Base-by-base conservation (phyloP, 495 filamentous ascomycete genomes). In the Jackrogersella multiformis region DNA sequence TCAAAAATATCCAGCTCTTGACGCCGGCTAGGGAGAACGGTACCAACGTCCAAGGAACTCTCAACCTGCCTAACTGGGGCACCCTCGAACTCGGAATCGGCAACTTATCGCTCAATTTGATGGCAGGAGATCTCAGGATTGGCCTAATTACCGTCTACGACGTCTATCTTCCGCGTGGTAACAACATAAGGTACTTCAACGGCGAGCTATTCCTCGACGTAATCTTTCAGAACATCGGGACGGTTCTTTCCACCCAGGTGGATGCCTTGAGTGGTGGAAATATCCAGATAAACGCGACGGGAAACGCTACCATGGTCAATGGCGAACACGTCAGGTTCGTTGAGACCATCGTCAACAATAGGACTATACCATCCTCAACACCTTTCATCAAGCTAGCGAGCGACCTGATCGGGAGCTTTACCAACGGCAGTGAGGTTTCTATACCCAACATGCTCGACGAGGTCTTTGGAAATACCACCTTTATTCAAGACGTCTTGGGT, bases 1-100 rank as follows among this genome's bases (percentile, higher is more conserved):
- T 83, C 59, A 53, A 76, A 8, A 72, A 76, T 9, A 73, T 79
- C n/a, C 68, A 73, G 20, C 70, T 83, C n/a, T 34, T 79, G 7
- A 58, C 78, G 30, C 80, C 81, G 2, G 71, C 78, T 0, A 62
- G 70, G 26, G 68, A 68, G 0, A 75, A 83, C 35, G 81, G 82
- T 12, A 68, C 64, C 45, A 78, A 78, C 54, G 68, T 78, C 55
- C 62, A 66, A 48, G 76, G 76, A 8, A 23, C 74, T 53, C 54
- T 80, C 3, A 80, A 71, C 38, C 62, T 85, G 6, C 82, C 81
- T 2, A 84, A 85, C 58, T 76, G 76, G 36, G 81, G 78, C 18
- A 73, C 80, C 6, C 64, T 84, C 26, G 80, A 79, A 1, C 79
- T 85, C 23, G 79, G 77, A 0, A 65, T 85, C 61, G 82, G 81